These are phyloP conservation scores for Cryptosporidium parvum DNA, from an alignment of 169 alveolate genomes.

Conservation along the genomic window DNA sequence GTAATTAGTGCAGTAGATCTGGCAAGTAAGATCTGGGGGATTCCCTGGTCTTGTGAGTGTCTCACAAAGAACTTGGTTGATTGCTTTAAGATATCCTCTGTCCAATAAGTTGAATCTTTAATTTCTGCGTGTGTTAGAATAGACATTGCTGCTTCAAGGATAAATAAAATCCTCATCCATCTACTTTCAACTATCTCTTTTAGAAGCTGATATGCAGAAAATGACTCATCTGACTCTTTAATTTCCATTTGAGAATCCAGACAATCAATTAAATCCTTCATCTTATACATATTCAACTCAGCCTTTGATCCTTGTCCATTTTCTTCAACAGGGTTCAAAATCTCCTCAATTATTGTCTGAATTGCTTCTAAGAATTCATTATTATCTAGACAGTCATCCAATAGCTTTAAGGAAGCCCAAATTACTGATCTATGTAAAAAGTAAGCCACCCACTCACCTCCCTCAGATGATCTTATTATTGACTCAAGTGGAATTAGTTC, in stretches of 20 bases:
- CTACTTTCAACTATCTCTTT: slow-evolving; percentile 25
- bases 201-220: slow-evolving; percentile 3
- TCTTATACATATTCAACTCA: slow-evolving; percentile 13
- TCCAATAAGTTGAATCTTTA: slow-evolving; percentile 2
- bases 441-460: slow-evolving; percentile 75
- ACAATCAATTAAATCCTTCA: not conserved
- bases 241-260: slow-evolving; percentile 20
- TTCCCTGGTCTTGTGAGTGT: slow-evolving; percentile 10
- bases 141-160: slow-evolving; percentile 34
- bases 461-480: slow-evolving; percentile 26
- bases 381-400: slow-evolving; percentile 17
- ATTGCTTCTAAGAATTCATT: not conserved
- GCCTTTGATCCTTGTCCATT: not conserved
- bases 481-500: slow-evolving; percentile 69
- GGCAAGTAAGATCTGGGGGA: slow-evolving; percentile 62
- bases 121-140: not conserved
- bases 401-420: slow-evolving; percentile 20
- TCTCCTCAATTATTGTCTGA: slow-evolving; percentile 5
- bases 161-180: slow-evolving; percentile 55
- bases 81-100: slow-evolving; percentile 33
- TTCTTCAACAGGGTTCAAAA: slow-evolving; percentile 29
- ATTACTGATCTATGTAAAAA: slow-evolving; percentile 58
- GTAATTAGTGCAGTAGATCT: slow-evolving; percentile 58
- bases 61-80: slow-evolving; percentile 27
- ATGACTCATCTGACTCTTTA: slow-evolving; percentile 5